Percentiles rank a stretch among this genome's conserved stretches.
phyloP scores from a whole-genome alignment of 2,329 filamentous ascomycete species.

The Trematosphaeria pertusa region DNA sequence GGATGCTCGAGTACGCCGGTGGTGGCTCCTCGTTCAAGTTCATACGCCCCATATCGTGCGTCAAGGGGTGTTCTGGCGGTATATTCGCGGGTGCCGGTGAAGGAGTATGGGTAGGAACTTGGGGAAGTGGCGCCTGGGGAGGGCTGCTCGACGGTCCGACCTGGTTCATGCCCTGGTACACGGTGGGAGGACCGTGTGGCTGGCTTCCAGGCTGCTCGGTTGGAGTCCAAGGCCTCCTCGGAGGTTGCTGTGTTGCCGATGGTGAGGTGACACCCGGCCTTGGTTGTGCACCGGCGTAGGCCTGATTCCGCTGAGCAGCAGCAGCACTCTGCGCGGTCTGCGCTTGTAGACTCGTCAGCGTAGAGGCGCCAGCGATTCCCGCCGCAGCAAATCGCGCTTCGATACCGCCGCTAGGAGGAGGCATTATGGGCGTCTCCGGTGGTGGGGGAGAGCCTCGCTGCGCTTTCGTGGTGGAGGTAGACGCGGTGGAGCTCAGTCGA shows the following conservation, averaged over 20 bases:
- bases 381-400: slow-evolving; percentile 91
- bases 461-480: slow-evolving; percentile 89
- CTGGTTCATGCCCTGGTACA: slow-evolving; percentile 85
- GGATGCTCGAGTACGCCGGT: slow-evolving; percentile 89
- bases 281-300: slow-evolving; percentile 65
- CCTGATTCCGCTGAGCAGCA: slow-evolving; percentile 79
- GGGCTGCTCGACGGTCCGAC: slow-evolving; percentile 57
- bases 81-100: slow-evolving; percentile 38
- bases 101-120: slow-evolving; percentile 28
- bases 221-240: slow-evolving; percentile 85
- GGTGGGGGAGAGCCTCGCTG: slow-evolving; percentile 93
- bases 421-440: slow-evolving; percentile 86
- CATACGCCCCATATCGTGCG: slow-evolving; percentile 86
- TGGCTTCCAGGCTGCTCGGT: slow-evolving; percentile 87
- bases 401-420: slow-evolving; percentile 79
- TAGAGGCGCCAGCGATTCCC: slow-evolving; percentile 85
- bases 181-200: slow-evolving; percentile 86
- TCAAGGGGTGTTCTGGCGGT: slow-evolving; percentile 69
- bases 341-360: slow-evolving; percentile 75
- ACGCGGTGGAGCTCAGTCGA: slow-evolving; percentile 80
- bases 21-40: slow-evolving; percentile 83
- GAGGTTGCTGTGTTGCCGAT: slow-evolving; percentile 48
- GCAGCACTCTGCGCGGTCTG: slow-evolving; percentile 83
- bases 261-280: slow-evolving; percentile 58
- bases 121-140: slow-evolving; percentile 41